Evolutionary conservation across 306 rosid genomes (phyloP), one percentile per base, ranked within the genome.

Genomic region (Castanospermum australe): DNA sequence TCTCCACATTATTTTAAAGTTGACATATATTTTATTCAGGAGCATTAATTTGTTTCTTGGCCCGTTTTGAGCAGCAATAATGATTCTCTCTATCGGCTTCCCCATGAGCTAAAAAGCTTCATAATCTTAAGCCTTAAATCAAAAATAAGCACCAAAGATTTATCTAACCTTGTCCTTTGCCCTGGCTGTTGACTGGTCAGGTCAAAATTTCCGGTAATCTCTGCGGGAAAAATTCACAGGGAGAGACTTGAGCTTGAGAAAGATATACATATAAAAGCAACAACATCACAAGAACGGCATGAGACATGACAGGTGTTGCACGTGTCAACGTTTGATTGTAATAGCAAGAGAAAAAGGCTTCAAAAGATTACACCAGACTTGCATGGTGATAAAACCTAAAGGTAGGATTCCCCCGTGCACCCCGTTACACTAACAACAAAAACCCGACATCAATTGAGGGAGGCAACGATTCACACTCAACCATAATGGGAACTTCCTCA

Each of bases 231-330:
- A 72, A 64, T 42, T 48, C 79, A 83, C 25, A 77, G 13, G 77
- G 25, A 60, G 55, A 63, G 42, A 70, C 75, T 66, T 77, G 63
- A 86, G 82, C 33, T 44, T 62, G 73, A 79, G 76, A 85, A 73
- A 76, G 51, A 80, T 80, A 54, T 41, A 33, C 24, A 74, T 28
- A 82, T 25, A 76, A 84, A 86, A 73, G 56, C 54, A 77, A 82
- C 79, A 67, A 71, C 75, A 86, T 92, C 97, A 92, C 98, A 83
- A 73, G 94, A 67, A 88, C 14, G 62, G 85, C 87, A 84, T 89
- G 98, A 90, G 75, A 74, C 79, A 78, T 80, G 88, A 77, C 90
- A 76, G 81, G 70, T 80, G 79, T 47, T 71, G 79, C 38, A 75
- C 75, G 77, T 71, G 77, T 62, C 78, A 83, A 78, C 28, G 38